Evolutionary conservation across 257 asterid genomes (phyloP).

Genomic region (Avicennia marina): DNA sequence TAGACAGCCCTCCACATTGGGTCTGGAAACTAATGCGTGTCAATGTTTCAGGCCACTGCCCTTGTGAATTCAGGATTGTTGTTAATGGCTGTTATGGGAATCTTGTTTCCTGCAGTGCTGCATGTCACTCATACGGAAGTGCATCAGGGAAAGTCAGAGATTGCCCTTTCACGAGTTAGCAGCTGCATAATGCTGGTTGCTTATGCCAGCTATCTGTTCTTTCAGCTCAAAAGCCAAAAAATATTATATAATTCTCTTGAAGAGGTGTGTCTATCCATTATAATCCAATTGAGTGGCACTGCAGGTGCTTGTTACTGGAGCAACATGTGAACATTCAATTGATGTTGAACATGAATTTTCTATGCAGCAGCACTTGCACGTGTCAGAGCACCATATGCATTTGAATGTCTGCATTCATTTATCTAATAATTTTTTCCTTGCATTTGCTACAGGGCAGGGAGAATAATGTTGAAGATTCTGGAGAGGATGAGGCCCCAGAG

Average conservation of each 20-base stretch:
- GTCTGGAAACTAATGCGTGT: slow-evolving; percentile 26
- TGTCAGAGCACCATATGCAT: background rate
- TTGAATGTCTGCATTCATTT: slow-evolving; percentile 4
- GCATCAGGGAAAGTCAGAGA: slow-evolving; percentile 81
- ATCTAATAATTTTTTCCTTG: slow-evolving; percentile 7
- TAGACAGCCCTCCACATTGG: too few species aligned
- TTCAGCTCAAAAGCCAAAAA: slow-evolving; percentile 84
- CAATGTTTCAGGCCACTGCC: slow-evolving; percentile 70
- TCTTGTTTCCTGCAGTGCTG: slow-evolving; percentile 88
- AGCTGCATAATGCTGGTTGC: slow-evolving; percentile 94
- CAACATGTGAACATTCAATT: too few species aligned
- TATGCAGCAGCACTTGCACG: too few species aligned
- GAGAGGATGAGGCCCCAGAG: slow-evolving; percentile 77
- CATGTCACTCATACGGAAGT: slow-evolving; percentile 87
- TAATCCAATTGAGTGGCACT: background rate
- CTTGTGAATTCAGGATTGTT: slow-evolving; percentile 85
- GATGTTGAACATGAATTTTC: too few species aligned
- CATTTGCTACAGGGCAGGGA: slow-evolving; percentile 46
- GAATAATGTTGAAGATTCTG: slow-evolving; percentile 37
- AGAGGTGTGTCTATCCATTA: slow-evolving; percentile 39
- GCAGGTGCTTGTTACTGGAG: too few species aligned
- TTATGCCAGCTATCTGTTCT: slow-evolving; percentile 87
- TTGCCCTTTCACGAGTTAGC: slow-evolving; percentile 91
- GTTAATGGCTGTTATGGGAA: slow-evolving; percentile 97
- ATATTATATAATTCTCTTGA: slow-evolving; percentile 46